Evolutionary conservation across 169 alveolate genomes (phyloP), one percentile per base, ranked within the genome.

Genomic region (Plasmodium cynomolgi): DNA sequence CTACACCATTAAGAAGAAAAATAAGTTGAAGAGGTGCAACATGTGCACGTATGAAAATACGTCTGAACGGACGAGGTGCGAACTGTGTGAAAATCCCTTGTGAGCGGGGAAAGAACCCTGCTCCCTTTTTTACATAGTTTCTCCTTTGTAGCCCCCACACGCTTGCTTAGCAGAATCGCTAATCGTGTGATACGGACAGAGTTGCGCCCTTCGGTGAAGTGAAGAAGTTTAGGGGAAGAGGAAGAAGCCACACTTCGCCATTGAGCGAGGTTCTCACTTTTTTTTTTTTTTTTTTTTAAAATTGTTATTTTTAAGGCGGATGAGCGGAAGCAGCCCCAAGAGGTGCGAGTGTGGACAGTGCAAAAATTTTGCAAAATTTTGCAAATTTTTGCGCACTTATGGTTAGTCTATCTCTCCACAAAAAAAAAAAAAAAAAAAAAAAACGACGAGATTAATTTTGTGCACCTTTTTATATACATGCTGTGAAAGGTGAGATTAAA

Each of bases 31-130:
- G 82, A 56, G 90, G 5, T 90, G 94, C 73, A 90, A 62, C 33
- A 80, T 80, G 77, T 90, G 94, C 47, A 90, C 94, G 72, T 90
- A 90, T 50, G 94, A 86, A 26, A 86, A 86, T 47, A 84, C 86
- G 11, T n/a, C 20, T 56, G 93, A 77, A 71, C 80, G 93, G 54
- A 86, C 47, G 39, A 86, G 26, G 72, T 86, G 93, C 71, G 93
- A 86, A 47, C n/a, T 86, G 47, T 86, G 93, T 17, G 93, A 86
- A 54, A 56, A 81, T 58, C 44, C 74, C 29, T 34, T 86, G 20
- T 86, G 72, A 86, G 44, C 31, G 3, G 77, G 77, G 37, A 26
- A 26, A 7, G 17, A 26, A 20, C 23, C 39, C 31, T 0, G 5
- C 5, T 68, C 2, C 37, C 29, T 26, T 68, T 6, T 20, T 29